Conservation (phyloP, 169 alveolate species). For the Besnoitia besnoiti region DNA sequence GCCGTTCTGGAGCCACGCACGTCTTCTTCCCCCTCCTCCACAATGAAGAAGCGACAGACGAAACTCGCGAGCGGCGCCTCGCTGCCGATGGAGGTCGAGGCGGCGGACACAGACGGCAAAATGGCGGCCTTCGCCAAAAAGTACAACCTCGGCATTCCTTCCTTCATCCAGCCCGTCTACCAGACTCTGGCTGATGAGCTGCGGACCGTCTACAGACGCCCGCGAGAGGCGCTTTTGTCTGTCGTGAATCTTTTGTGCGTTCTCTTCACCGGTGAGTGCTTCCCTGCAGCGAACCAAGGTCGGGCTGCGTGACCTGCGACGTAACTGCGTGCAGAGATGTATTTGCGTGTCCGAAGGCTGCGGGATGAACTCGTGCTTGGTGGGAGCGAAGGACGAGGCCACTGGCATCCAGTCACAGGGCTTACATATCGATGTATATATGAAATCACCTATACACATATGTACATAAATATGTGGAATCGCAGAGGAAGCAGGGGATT, state of each 20-base stretch:
- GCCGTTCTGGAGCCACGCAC: too few species aligned
- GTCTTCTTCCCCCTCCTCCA: not conserved
- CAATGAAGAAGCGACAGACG: not conserved
- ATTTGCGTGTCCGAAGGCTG: not conserved
- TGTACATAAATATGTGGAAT: not conserved
- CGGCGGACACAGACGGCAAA: not conserved
- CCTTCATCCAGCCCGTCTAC: not conserved
- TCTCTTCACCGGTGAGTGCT: constrained; percentile 22
- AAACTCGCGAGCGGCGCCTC: not conserved
- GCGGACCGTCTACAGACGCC: constrained; percentile 22
- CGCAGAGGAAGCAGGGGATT: not conserved
- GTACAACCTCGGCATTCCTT: not conserved
- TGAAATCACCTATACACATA: not conserved
- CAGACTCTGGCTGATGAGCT: not conserved
- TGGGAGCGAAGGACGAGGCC: too few species aligned
- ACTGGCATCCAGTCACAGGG: too few species aligned
- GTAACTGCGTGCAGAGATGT: not conserved
- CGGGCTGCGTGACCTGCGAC: too few species aligned
- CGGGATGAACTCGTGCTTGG: not conserved
- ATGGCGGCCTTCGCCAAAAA: not conserved
- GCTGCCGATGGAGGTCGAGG: not conserved
- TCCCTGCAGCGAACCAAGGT: too few species aligned
- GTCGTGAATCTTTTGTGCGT: constrained; percentile 31
- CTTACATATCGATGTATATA: not conserved
- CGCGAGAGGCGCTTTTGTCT: constrained; percentile 31